Evolutionary conservation across 116 monocot genomes (phyloP).

Genomic region (Trichopus zeylanicus): DNA sequence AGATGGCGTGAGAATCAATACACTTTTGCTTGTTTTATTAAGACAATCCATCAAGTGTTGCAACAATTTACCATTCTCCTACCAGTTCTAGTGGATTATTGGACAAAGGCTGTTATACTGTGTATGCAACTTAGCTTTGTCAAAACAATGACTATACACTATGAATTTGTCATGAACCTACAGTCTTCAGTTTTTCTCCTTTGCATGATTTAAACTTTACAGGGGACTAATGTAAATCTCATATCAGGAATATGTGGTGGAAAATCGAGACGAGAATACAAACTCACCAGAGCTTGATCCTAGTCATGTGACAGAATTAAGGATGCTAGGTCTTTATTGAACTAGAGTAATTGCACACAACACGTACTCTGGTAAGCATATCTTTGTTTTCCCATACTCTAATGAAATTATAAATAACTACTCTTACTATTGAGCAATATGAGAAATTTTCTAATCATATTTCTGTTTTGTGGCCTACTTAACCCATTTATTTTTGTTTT

Average conservation of each 20-base stretch:
- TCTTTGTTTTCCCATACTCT: background rate
- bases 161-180: background rate
- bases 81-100: background rate
- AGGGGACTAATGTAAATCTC: background rate
- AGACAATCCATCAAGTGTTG: background rate
- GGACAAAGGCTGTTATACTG: background rate
- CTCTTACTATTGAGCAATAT: too few species aligned
- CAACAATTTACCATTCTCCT: background rate
- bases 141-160: background rate
- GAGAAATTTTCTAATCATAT: too few species aligned
- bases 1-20: too few species aligned
- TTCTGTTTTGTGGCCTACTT: too few species aligned
- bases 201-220: background rate
- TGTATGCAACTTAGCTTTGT: too few species aligned
- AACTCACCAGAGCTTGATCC: conserved; percentile 62
- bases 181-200: background rate
- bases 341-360: background rate
- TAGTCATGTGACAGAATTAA: conserved; percentile 65
- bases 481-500: too few species aligned
- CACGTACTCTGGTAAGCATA: conserved; percentile 8
- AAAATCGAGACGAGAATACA: conserved; percentile 63
- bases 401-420: background rate
- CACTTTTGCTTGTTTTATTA: too few species aligned
- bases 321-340: conserved; percentile 83
- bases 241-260: conserved; percentile 82